Evolutionary conservation across 345 rosid genomes (phyloP).

Genomic region (Syzygium aqueum): DNA sequence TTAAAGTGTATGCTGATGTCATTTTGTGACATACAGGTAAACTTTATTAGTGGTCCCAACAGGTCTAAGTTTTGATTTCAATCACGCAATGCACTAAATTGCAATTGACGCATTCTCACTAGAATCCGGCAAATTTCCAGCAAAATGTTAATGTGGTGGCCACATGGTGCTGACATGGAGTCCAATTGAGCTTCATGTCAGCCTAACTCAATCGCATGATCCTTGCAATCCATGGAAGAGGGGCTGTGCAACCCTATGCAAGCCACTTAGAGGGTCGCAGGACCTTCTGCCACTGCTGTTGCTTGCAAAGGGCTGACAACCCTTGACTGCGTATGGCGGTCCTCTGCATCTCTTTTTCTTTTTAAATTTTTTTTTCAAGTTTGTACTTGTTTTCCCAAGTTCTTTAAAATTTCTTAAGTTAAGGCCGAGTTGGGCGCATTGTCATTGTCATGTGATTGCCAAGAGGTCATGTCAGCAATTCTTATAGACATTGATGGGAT

Average conservation of each 20-base stretch:
- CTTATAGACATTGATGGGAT: not conserved
- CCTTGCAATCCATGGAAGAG: not conserved
- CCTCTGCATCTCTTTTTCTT: not conserved
- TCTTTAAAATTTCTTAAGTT: not conserved
- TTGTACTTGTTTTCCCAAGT: not conserved
- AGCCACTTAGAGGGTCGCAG: not conserved
- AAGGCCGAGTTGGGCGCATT: not conserved
- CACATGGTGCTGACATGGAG: not conserved
- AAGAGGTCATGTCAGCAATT: not conserved
- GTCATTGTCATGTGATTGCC: not conserved
- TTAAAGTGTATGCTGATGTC: not conserved
- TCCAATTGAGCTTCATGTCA: not conserved
- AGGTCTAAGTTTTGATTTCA: not conserved
- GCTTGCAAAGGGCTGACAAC: not conserved
- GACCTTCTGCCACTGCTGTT: not conserved
- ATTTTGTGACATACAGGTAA: not conserved
- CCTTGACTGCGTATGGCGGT: not conserved
- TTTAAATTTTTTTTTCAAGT: not conserved
- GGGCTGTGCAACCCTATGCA: not conserved
- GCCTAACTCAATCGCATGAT: not conserved
- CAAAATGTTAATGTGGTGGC: not conserved
- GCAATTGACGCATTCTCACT: not conserved
- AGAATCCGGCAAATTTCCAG: not conserved
- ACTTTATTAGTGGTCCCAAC: not conserved
- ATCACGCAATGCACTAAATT: not conserved